These are phyloP conservation scores for Yamadazyma aaseri DNA, from an alignment of 1,139 yeast genomes.

Conservation along the genomic window DNA sequence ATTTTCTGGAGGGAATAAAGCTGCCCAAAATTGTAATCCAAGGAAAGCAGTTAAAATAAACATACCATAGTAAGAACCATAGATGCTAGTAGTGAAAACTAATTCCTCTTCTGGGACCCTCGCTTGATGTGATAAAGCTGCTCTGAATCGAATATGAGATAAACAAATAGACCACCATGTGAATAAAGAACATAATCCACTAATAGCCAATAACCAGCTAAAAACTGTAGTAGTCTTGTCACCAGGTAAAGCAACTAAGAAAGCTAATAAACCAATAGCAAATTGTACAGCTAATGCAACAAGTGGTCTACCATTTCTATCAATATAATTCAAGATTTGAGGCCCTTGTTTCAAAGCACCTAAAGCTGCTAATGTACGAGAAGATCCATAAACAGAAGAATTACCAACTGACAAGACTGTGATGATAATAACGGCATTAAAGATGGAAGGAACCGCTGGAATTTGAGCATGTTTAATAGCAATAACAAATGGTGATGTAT, in stretches of 20 bases:
- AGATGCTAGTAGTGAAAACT: conserved; percentile 22
- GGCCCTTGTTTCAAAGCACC: conserved; percentile 39
- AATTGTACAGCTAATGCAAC: conserved; percentile 44
- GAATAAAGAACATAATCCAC: conserved; percentile 41
- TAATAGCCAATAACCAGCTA: conserved; percentile 42
- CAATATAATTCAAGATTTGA: conserved; percentile 28
- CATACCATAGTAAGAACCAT: conserved; percentile 33
- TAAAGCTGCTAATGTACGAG: conserved; percentile 34
- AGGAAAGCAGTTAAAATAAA: conserved; percentile 25
- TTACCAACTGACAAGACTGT: conserved; percentile 36
- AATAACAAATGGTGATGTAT: conserved; percentile 42
- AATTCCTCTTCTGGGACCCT: conserved; percentile 32
- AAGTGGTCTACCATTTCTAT: conserved; percentile 34
- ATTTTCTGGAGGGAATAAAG: conserved; percentile 34
- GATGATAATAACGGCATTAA: conserved; percentile 32
- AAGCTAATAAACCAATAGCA: conserved; percentile 31
- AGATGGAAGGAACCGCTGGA: conserved; percentile 31
- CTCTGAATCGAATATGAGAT: conserved; percentile 31
- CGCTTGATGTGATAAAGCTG: conserved; percentile 27
- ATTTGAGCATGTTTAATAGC: conserved; percentile 34
- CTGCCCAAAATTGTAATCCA: conserved; percentile 40
- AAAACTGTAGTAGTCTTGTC: conserved; percentile 26
- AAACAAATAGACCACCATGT: conserved; percentile 39
- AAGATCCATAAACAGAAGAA: conserved; percentile 36
- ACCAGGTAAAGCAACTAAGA: conserved; percentile 32